Conservation (phyloP, 202 grass and related monocot species). For the Zizania palustris region DNA sequence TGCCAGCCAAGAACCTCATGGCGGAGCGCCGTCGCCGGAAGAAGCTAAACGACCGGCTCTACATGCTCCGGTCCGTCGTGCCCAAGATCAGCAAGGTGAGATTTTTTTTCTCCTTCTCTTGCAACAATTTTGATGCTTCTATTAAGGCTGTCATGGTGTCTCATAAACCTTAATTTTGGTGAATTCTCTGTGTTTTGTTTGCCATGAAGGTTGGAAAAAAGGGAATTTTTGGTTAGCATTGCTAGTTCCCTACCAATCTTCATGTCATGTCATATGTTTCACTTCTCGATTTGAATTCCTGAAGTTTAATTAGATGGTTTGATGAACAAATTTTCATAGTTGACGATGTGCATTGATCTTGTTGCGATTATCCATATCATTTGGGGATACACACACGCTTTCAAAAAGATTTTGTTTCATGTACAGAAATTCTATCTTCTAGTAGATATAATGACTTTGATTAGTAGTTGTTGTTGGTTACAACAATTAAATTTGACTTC, state of each 20-base stretch:
- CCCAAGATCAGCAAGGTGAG: constrained; percentile 99
- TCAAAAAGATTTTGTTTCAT: constrained; percentile 8
- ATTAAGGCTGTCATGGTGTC: not conserved
- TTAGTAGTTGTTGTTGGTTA: not conserved
- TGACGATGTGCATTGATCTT: not conserved
- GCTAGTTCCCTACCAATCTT: not conserved
- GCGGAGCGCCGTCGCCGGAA: constrained; percentile 91
- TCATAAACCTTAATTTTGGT: constrained; percentile 1
- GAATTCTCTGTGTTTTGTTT: constrained; percentile 9
- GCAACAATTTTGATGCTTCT: constrained; percentile 7
- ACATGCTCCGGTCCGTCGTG: constrained; percentile 95
- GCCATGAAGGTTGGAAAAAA: not conserved
- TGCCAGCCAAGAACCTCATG: constrained; percentile 98
- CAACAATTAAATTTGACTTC: constrained; percentile 6
- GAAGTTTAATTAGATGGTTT: not conserved
- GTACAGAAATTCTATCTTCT: not conserved
- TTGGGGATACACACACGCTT: constrained; percentile 6
- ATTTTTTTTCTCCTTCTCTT: constrained; percentile 32
- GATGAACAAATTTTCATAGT: not conserved
- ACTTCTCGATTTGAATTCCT: constrained; percentile 8
- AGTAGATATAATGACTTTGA: not conserved
- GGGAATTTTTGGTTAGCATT: constrained; percentile 22
- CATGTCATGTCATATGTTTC: constrained; percentile 22
- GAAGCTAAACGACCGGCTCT: constrained; percentile 97
- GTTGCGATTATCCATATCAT: not conserved